Evolutionary conservation across 441 rosid genomes (phyloP), one percentile per base, ranked within the genome.

Genomic region (Corymbia citriodora): DNA sequence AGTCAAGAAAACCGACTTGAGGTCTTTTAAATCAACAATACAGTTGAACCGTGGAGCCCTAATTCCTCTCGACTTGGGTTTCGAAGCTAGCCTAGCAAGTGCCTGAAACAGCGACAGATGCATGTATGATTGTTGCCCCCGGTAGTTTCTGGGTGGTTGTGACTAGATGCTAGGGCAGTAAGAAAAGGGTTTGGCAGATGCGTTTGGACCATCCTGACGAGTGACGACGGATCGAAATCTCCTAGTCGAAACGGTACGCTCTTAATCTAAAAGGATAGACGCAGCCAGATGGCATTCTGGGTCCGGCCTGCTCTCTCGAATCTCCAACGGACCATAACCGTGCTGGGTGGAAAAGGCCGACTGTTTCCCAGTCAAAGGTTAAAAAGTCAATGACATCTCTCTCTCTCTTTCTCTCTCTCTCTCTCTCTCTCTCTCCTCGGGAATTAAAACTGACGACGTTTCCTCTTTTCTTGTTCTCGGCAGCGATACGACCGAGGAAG

Each of bases 391-490:
- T 6, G n/a, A 23, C n/a, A 10, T 40, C 27, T 74, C 50, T 19
- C 49, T 72, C 83, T 10, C 12, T 31, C 45, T 15, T 40, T 29
- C 70, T 6, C 70, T 7, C 59, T 7, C 25, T n/a, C n/a, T n/a
- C n/a, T 19, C 59, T 19, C 25, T 4, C 9, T 3, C 18, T 2
- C 2, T 1, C 0, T 16, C 5, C 33, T 3, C 17, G 45, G 45
- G 45, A 40, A 63, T 29, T 63, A 63, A 25, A 79, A 23, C 85
- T 12, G 52, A 13, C 7, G 5, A 21, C 79, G 10, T 7, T 31
- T 9, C 85, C 27, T 8, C 17, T 17, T 79, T 40, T 27, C 52
- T 16, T 79, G 10, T 23, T 79, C n/a, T 79, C 45, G 27, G 85
- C 52, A 79, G 33, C 3, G 52, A 12, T 45, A 6, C 45, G n/a